Percentiles rank a stretch among this genome's conserved stretches.
Evolutionary conservation across 2,329 filamentous ascomycete genomes (phyloP).

Genomic region (Paecilomyces fulvus): DNA sequence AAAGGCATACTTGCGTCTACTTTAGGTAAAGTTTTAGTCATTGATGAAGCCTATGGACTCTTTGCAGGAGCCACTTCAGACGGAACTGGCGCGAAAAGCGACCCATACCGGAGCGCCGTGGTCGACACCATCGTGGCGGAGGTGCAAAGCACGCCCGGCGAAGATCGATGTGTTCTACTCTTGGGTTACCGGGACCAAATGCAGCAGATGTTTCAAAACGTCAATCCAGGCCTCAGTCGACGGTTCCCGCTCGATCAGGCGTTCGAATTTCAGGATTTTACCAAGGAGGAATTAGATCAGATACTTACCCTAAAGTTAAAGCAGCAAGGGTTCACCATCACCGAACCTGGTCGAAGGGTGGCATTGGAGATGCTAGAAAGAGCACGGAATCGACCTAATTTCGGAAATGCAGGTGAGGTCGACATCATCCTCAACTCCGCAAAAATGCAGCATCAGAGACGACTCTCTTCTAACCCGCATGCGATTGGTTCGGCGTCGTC

Average conservation of each 20-base stretch:
- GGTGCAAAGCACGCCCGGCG: slow-evolving; percentile 59
- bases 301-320: slow-evolving; percentile 60
- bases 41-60: slow-evolving; percentile 71
- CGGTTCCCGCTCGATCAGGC: slow-evolving; percentile 57
- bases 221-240: slow-evolving; percentile 60
- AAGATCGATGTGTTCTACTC: slow-evolving; percentile 64
- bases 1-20: slow-evolving; percentile 62
- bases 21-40: slow-evolving; percentile 65
- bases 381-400: slow-evolving; percentile 55
- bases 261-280: slow-evolving; percentile 63
- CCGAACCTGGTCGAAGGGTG: slow-evolving; percentile 43
- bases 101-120: slow-evolving; percentile 54
- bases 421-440: slow-evolving; percentile 57
- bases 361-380: slow-evolving; percentile 54
- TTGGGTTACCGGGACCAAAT: slow-evolving; percentile 64
- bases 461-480: slow-evolving; percentile 19
- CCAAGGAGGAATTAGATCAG: slow-evolving; percentile 45
- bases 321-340: slow-evolving; percentile 45
- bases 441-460: slow-evolving; percentile 44
- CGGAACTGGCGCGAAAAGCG: slow-evolving; percentile 23
- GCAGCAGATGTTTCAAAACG: slow-evolving; percentile 63
- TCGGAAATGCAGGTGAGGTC: slow-evolving; percentile 67
- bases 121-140: slow-evolving; percentile 68
- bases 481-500: slow-evolving; percentile 6
- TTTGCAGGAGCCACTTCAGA: slow-evolving; percentile 27